phyloP scores from a whole-genome alignment of 2,329 filamentous ascomycete genomes.

The Verticillium isaacii region DNA sequence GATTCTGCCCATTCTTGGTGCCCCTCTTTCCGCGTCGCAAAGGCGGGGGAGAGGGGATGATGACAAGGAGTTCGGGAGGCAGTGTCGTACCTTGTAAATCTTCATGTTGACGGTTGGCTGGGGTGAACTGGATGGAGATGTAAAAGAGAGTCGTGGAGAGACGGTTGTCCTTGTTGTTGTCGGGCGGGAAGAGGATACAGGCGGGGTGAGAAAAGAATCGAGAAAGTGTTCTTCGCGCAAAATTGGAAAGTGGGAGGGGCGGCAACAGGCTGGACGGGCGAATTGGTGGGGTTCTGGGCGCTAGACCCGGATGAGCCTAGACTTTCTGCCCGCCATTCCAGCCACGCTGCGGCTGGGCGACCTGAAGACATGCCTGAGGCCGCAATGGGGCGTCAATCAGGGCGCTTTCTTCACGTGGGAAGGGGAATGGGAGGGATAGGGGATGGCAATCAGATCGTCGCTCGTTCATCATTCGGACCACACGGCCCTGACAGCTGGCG shows the following conservation, averaged over 20 bases:
- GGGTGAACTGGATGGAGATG: slow-evolving; percentile 10
- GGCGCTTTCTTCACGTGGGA: background rate
- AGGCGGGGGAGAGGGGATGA: slow-evolving; percentile 3
- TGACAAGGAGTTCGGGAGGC: slow-evolving; percentile 4
- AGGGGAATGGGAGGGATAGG: background rate
- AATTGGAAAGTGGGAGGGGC: slow-evolving; percentile 15
- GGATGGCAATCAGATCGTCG: background rate
- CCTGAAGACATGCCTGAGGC: background rate
- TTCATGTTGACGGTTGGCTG: slow-evolving; percentile 58
- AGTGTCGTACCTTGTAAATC: slow-evolving; percentile 60
- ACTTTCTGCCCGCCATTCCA: background rate
- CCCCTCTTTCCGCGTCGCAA: background rate
- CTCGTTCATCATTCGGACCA: background rate
- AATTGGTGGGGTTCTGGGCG: slow-evolving; percentile 14
- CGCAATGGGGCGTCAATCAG: background rate
- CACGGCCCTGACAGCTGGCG: background rate
- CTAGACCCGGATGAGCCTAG: slow-evolving; percentile 8
- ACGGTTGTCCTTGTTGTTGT: background rate
- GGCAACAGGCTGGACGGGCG: background rate
- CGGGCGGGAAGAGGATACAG: slow-evolving; percentile 14
- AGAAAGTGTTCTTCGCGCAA: slow-evolving; percentile 12
- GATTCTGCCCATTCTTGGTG: background rate
- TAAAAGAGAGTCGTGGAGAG: slow-evolving; percentile 12
- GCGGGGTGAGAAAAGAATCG: slow-evolving; percentile 4
- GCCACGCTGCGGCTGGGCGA: background rate